Evolutionary conservation across 371 early-diverging fungal species (phyloP).

Genomic region (Mortierella sp.): DNA sequence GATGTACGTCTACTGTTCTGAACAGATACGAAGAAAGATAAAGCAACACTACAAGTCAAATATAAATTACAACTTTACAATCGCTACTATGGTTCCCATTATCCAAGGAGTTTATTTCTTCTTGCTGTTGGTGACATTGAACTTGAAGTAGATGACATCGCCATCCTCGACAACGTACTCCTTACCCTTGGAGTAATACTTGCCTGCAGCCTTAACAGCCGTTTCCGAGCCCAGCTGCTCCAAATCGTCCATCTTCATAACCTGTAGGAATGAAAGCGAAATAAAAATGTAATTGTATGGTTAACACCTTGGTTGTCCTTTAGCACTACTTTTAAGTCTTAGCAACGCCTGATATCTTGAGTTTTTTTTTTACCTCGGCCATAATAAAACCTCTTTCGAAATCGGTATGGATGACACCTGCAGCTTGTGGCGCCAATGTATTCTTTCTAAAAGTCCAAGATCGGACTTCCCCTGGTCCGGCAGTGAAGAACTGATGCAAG

Average conservation of each 20-base stretch:
- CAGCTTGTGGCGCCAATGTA: slow-evolving; percentile 97
- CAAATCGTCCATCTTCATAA: slow-evolving; percentile 84
- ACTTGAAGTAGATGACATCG: slow-evolving; percentile 87
- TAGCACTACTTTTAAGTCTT: not conserved
- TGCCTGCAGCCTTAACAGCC: slow-evolving; percentile 95
- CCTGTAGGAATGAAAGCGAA: slow-evolving; percentile 52
- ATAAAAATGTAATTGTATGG: not conserved
- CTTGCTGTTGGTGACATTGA: slow-evolving; percentile 68
- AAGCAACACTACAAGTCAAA: too few species aligned
- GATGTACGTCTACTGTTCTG: too few species aligned
- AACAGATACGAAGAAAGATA: too few species aligned
- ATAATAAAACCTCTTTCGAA: slow-evolving; percentile 98
- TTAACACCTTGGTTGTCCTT: not conserved
- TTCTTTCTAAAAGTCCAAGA: slow-evolving; percentile 94
- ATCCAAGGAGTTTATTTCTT: slow-evolving; percentile 44
- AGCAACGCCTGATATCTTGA: not conserved
- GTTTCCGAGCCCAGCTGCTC: slow-evolving; percentile 80
- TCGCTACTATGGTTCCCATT: too few species aligned
- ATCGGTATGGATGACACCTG: slow-evolving; percentile 96
- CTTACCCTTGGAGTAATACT: slow-evolving; percentile 95
- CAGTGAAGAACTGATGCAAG: slow-evolving; percentile 98
- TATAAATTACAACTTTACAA: too few species aligned
- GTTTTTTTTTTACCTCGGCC: slow-evolving; percentile 86
- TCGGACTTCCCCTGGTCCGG: slow-evolving; percentile 94
- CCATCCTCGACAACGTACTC: slow-evolving; percentile 97